Evolutionary conservation across 441 rosid species (phyloP), one percentile per base, ranked within the genome.

Genomic region (Rhodomyrtus psidioides): DNA sequence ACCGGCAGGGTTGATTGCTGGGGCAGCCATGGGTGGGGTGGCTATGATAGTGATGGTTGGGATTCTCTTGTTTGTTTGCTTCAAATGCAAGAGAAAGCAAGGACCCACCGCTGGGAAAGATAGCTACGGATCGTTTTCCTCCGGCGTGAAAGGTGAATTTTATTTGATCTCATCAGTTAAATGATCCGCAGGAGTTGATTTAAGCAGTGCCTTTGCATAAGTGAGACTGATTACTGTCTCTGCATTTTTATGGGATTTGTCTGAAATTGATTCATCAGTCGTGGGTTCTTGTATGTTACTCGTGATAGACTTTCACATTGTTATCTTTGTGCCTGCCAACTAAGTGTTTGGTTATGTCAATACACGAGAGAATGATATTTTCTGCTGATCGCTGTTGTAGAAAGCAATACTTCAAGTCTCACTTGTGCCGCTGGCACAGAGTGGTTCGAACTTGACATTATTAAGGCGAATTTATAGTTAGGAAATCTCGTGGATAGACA

Each of bases 1-100:
- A 49, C 83, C 93, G 42, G 75, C 87, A 28, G 93, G 92, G 39
- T 88, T 93, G 51, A 30, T 90, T 53, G 83, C 88, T 55, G 95
- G 93, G 23, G 89, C 89, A 54, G 75, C 86, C 28, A 81, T 88
- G 83, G 93, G 88, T 30, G 94, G 89, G 10, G 89, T 83, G 85
- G 91, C 92, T 85, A 58, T 91, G 23, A 87, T 91, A 46, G 82
- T 92, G 62, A 87, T 92, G 53, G 57, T 93, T 39, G 84, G 42
- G n/a, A 86, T 88, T 6, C 85, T 91, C 34, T 86, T 89, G 81
- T 92, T 85, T 84, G 86, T 88, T 86, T 88, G 89, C 57, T 88
- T 74, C 83, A 86, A 87, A 84, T 87, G 88, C 87, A 65, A 89
- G 85, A 75, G 88, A 88, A 88, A 91, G 87, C 59, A 89, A 59